A percentile compares a stretch with the other conserved stretches of the same genome.
Conservation (phyloP, 257 asterid species). For the Euphrasia confusa region DNA sequence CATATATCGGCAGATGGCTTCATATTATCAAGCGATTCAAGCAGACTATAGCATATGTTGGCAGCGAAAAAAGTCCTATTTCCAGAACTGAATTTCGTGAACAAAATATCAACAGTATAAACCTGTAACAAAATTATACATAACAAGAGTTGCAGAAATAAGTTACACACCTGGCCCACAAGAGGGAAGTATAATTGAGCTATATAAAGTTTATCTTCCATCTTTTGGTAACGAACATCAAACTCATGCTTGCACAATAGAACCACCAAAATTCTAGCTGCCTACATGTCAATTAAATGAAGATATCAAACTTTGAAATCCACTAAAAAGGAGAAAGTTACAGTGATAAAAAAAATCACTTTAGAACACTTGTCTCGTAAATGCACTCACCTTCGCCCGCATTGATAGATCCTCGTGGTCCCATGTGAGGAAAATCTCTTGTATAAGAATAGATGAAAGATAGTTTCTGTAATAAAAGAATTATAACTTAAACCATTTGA, state of each 20-base stretch:
- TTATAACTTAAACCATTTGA: constrained; percentile 7
- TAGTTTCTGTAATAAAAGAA: constrained; percentile 60
- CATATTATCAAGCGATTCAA: background rate
- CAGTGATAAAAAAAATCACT: constrained; percentile 6
- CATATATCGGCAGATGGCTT: background rate
- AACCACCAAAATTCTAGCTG: constrained; percentile 89
- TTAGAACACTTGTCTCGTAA: constrained; percentile 20
- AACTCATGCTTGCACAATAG: constrained; percentile 96
- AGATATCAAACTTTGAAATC: constrained; percentile 22
- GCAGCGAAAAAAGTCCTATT: background rate
- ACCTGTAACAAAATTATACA: constrained; percentile 9
- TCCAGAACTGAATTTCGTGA: constrained; percentile 13
- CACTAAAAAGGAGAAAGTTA: constrained; percentile 17
- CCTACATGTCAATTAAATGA: constrained; percentile 45
- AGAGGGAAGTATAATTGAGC: constrained; percentile 96
- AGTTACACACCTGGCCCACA: constrained; percentile 75
- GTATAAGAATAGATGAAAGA: constrained; percentile 88
- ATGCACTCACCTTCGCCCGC: constrained; percentile 81
- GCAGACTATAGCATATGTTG: constrained; percentile 2
- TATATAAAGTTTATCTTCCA: constrained; percentile 93
- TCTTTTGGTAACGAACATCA: constrained; percentile 94
- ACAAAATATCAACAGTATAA: constrained; percentile 12
- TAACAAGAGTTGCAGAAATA: constrained; percentile 17
- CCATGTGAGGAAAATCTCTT: constrained; percentile 98
- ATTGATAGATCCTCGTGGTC: constrained; percentile 93